Evolutionary conservation across 2,329 filamentous ascomycete species (phyloP).

Genomic region (Pestalotiopsis sp.): DNA sequence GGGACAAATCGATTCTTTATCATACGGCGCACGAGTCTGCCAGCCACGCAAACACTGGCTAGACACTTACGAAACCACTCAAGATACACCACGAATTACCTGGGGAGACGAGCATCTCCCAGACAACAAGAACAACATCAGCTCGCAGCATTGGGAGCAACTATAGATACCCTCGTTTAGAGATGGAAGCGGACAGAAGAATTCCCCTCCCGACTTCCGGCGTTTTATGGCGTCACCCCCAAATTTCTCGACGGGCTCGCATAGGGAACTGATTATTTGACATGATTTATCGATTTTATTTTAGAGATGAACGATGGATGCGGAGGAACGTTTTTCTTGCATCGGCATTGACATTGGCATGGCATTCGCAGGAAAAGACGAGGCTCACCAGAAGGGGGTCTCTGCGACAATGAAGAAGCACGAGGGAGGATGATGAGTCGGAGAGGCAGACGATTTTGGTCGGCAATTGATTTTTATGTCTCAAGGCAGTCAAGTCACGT

Average conservation of each 20-base stretch:
- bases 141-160: not conserved
- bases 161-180: slow-evolving; percentile 13
- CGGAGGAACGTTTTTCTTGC: not conserved
- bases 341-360: slow-evolving; percentile 8
- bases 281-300: slow-evolving; percentile 2
- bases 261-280: not conserved
- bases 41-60: not conserved
- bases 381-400: not conserved
- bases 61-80: not conserved
- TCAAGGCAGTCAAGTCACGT: not conserved
- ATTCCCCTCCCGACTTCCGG: slow-evolving; percentile 7
- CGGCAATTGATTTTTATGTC: not conserved
- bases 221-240: slow-evolving; percentile 9
- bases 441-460: not conserved
- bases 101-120: not conserved
- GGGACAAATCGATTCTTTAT: not conserved
- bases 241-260: slow-evolving; percentile 10
- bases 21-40: not conserved
- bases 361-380: not conserved
- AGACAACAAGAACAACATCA: not conserved
- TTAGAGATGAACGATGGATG: not conserved
- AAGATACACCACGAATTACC: not conserved
- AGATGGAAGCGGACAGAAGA: slow-evolving; percentile 1
- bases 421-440: not conserved
- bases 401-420: not conserved